Conservation (phyloP, 2,329 filamentous ascomycete genomes). For the Diaporthe sp. region DNA sequence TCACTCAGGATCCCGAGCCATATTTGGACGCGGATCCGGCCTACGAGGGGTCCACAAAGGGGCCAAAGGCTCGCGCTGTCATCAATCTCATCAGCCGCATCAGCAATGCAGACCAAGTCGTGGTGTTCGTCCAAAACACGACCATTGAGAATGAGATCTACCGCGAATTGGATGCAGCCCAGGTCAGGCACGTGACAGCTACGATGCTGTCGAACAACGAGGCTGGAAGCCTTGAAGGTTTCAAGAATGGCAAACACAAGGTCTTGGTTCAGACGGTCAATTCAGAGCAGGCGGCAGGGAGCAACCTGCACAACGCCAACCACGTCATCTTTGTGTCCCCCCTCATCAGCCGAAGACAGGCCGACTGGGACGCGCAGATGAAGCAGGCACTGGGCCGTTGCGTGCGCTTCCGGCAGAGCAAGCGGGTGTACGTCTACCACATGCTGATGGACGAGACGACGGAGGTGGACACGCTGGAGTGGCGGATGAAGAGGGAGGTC, state of each 20-base stretch:
- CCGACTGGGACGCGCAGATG: constrained; percentile 48
- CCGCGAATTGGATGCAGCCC: constrained; percentile 33
- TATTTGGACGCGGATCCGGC: constrained; percentile 17
- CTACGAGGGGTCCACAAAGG: constrained; percentile 31
- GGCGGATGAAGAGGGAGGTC: constrained; percentile 34
- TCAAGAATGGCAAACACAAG: constrained; percentile 41
- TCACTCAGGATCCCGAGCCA: constrained; percentile 1
- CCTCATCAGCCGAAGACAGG: constrained; percentile 43
- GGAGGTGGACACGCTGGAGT: constrained; percentile 51
- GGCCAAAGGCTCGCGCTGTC: constrained; percentile 37
- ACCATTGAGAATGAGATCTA: constrained; percentile 43
- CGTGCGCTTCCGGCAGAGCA: constrained; percentile 52
- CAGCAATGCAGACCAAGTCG: constrained; percentile 39
- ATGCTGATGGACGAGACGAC: constrained; percentile 50
- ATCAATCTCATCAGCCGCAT: constrained; percentile 40
- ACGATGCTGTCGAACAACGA: constrained; percentile 3
- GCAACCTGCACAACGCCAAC: constrained; percentile 53
- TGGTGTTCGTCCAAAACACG: constrained; percentile 52
- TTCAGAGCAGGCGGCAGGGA: constrained; percentile 51
- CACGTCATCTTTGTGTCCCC: constrained; percentile 54
- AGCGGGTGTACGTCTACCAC: constrained; percentile 51
- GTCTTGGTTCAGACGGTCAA: constrained; percentile 52
- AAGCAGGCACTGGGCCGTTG: constrained; percentile 53
- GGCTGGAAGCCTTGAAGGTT: constrained; percentile 38
- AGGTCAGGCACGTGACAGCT: constrained; percentile 35